phyloP scores from a whole-genome alignment of 2,329 filamentous ascomycete species.

The Falciphora oryzae region DNA sequence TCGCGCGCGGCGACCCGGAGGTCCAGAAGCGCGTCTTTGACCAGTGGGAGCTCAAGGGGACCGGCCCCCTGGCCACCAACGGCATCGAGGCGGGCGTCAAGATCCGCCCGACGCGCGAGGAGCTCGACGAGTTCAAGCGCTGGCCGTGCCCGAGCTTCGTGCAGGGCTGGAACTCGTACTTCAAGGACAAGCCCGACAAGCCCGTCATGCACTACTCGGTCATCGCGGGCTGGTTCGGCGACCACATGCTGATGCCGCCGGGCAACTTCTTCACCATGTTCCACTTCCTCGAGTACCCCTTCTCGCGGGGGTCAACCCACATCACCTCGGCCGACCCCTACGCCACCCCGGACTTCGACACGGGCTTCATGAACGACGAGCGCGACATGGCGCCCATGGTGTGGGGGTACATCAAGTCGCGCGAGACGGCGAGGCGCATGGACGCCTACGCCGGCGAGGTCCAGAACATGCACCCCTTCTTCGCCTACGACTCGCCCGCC shows the following conservation, averaged over 20 bases:
- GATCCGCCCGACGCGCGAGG: conserved; percentile 63
- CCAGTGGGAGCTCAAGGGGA: conserved; percentile 75
- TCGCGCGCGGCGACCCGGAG: conserved; percentile 66
- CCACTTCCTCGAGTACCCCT: conserved; percentile 74
- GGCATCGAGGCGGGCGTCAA: conserved; percentile 78
- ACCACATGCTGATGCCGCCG: conserved; percentile 59
- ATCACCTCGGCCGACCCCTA: conserved; percentile 69
- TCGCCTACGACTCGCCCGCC: conserved; percentile 63
- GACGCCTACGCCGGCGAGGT: conserved; percentile 73
- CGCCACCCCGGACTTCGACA: conserved; percentile 70
- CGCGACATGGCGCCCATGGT: conserved; percentile 81
- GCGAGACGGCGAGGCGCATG: conserved; percentile 75
- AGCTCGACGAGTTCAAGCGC: conserved; percentile 60
- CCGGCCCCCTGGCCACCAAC: conserved; percentile 70
- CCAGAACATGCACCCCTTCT: conserved; percentile 63
- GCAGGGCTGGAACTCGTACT: conserved; percentile 73
- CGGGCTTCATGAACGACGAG: conserved; percentile 81
- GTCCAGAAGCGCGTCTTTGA: conserved; percentile 68
- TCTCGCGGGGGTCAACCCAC: conserved; percentile 66
- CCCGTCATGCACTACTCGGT: conserved; percentile 82
- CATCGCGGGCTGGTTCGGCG: conserved; percentile 61
- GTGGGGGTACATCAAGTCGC: conserved; percentile 78
- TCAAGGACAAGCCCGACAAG: conserved; percentile 79
- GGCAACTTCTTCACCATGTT: conserved; percentile 83
- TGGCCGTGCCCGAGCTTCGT: conserved; percentile 73